Evolutionary conservation across 2,329 filamentous ascomycete species (phyloP).

Genomic region (Ascomycota sp.): DNA sequence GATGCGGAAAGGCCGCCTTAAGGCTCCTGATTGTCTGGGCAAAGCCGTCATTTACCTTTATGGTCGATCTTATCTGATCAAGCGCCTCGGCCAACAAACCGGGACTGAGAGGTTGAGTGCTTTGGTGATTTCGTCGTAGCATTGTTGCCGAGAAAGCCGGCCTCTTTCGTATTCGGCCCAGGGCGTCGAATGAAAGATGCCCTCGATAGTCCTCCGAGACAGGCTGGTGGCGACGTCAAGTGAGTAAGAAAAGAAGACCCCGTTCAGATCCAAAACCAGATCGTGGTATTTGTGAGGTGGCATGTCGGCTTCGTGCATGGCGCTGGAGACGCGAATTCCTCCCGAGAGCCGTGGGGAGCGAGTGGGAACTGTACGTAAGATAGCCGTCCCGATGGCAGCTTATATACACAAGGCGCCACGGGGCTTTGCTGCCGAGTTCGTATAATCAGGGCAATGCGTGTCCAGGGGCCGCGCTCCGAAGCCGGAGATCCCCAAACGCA

Average conservation of each 20-base stretch:
- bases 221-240: background rate
- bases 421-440: no score
- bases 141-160: conserved; percentile 1
- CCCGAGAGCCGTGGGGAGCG: no score
- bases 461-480: no score
- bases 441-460: no score
- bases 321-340: no score
- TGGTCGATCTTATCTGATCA: background rate
- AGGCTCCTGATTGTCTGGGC: background rate
- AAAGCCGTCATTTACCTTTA: background rate
- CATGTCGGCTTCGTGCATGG: no score
- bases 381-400: no score
- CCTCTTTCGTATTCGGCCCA: conserved; percentile 2
- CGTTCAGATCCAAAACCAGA: background rate
- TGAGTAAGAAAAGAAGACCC: background rate
- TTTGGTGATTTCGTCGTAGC: background rate
- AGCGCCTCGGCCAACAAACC: background rate
- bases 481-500: no score
- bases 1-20: background rate
- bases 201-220: background rate
- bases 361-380: no score
- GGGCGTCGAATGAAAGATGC: background rate
- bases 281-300: no score
- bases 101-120: background rate
- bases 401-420: no score